Evolutionary conservation across 805 yeast species (phyloP).

Genomic region (Wickerhamiella hasegawae): DNA sequence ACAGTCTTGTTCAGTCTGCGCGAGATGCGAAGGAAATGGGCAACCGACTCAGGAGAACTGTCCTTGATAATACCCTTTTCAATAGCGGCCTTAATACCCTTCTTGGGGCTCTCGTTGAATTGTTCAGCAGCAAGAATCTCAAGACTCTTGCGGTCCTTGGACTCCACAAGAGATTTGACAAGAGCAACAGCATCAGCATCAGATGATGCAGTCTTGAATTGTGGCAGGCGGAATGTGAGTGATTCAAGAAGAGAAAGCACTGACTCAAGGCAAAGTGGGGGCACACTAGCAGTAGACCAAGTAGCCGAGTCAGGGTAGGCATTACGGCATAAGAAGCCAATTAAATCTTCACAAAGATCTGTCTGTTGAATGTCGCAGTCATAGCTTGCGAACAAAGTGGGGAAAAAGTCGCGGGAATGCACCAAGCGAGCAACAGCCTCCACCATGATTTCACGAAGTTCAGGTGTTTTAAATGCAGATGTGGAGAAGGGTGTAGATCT

Average conservation of each 20-base stretch:
- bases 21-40: constrained; percentile 62
- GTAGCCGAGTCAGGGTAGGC: constrained; percentile 77
- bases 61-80: constrained; percentile 47
- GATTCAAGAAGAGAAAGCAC: constrained; percentile 46
- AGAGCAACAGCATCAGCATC: background rate
- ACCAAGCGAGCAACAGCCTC: constrained; percentile 55
- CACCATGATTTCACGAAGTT: constrained; percentile 55
- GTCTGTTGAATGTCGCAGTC: constrained; percentile 84
- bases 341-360: constrained; percentile 51
- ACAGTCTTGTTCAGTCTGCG: constrained; percentile 74
- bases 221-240: background rate
- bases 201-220: background rate
- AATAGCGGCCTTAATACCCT: constrained; percentile 52
- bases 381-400: constrained; percentile 60
- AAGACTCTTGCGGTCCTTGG: constrained; percentile 37
- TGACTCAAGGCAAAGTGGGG: constrained; percentile 88
- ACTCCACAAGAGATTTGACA: constrained; percentile 6
- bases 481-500: constrained; percentile 8
- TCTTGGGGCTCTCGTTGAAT: constrained; percentile 65
- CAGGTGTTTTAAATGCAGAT: constrained; percentile 16
- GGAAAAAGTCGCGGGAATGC: constrained; percentile 59
- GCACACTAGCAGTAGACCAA: constrained; percentile 68
- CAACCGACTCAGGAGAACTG: constrained; percentile 38
- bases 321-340: constrained; percentile 57
- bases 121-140: constrained; percentile 59